Evolutionary conservation across 106 monocot species (phyloP).

Genomic region (Apostasia ramifera): DNA sequence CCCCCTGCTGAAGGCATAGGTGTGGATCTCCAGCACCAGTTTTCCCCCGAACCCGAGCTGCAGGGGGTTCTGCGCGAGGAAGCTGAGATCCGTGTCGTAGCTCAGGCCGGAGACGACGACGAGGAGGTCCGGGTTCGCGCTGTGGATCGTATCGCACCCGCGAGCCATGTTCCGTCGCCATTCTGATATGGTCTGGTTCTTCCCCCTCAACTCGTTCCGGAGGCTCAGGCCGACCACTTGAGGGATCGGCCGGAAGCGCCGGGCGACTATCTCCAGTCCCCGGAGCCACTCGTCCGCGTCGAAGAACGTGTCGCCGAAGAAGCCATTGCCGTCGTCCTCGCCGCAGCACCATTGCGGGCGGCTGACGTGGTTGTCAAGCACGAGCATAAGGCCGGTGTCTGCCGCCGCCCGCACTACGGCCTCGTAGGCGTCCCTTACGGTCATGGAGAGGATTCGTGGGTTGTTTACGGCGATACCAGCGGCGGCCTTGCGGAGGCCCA

Average conservation of each 20-base stretch:
- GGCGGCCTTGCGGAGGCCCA: slow-evolving; percentile 9
- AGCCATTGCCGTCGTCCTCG: slow-evolving; percentile 39
- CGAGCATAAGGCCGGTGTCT: slow-evolving; percentile 37
- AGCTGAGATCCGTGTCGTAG: slow-evolving; percentile 51
- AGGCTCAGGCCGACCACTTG: slow-evolving; percentile 57
- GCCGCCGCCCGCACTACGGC: slow-evolving; percentile 31
- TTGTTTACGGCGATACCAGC: slow-evolving; percentile 25
- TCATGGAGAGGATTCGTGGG: slow-evolving; percentile 12
- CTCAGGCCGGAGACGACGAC: slow-evolving; percentile 42
- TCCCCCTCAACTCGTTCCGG: slow-evolving; percentile 38
- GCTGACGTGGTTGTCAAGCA: slow-evolving; percentile 51
- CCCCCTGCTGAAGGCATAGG: slow-evolving; percentile 40
- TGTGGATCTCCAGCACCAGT: slow-evolving; percentile 42
- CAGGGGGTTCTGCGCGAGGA: slow-evolving; percentile 13
- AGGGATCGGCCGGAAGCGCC: slow-evolving; percentile 5
- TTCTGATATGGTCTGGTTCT: slow-evolving; percentile 13
- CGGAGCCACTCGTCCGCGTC: slow-evolving; percentile 34
- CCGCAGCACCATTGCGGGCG: slow-evolving; percentile 47
- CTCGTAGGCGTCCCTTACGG: slow-evolving; percentile 35
- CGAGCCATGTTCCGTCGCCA: slow-evolving; percentile 31
- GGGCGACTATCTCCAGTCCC: slow-evolving; percentile 27
- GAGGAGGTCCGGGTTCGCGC: slow-evolving; percentile 39
- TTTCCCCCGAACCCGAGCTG: slow-evolving; percentile 10
- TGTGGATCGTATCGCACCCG: slow-evolving; percentile 32
- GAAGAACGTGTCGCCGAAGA: slow-evolving; percentile 45